Evolutionary conservation across 495 filamentous ascomycete species (phyloP).

Genomic region (Penicillium pancosmium): DNA sequence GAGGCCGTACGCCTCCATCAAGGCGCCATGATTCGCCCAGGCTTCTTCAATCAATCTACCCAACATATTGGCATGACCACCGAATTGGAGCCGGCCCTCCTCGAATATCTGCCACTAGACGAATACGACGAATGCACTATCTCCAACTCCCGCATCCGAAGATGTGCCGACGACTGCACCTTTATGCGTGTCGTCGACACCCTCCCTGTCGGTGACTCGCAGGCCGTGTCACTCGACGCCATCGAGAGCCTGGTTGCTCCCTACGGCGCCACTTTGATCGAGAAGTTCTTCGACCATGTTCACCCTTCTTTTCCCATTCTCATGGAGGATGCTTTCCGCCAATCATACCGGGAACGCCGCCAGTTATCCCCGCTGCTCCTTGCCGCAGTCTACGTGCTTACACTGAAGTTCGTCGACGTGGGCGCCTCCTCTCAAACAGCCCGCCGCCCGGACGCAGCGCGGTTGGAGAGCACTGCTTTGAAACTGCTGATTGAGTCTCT

Average conservation of each 20-base stretch:
- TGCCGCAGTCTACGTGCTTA: conserved; percentile 86
- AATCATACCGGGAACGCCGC: conserved; percentile 77
- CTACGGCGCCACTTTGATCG: conserved; percentile 77
- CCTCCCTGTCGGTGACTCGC: conserved; percentile 38
- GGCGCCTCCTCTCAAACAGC: conserved; percentile 64
- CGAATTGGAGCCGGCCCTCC: conserved; percentile 53
- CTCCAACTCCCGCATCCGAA: conserved; percentile 58
- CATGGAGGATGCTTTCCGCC: conserved; percentile 83
- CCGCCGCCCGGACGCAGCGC: conserved; percentile 71
- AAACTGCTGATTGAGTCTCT: conserved; percentile 75
- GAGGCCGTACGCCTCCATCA: conserved; percentile 30
- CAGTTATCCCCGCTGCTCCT: conserved; percentile 83
- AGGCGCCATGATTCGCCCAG: conserved; percentile 36
- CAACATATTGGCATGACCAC: conserved; percentile 58
- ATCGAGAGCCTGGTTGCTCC: conserved; percentile 83
- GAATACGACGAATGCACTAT: conserved; percentile 44
- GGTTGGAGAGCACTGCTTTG: conserved; percentile 77
- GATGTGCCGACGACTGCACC: conserved; percentile 79
- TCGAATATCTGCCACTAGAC: conserved; percentile 49
- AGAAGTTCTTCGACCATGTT: conserved; percentile 84
- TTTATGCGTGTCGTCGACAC: conserved; percentile 67
- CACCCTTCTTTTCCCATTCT: conserved; percentile 92
- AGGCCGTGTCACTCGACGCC: conserved; percentile 68
- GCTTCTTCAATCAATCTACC: conserved; percentile 49
- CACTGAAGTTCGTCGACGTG: conserved; percentile 86